Percentiles rank a stretch among this genome's conserved stretches.
Conservation (phyloP, 441 rosid genomes). For the Brassica balearica region DNA sequence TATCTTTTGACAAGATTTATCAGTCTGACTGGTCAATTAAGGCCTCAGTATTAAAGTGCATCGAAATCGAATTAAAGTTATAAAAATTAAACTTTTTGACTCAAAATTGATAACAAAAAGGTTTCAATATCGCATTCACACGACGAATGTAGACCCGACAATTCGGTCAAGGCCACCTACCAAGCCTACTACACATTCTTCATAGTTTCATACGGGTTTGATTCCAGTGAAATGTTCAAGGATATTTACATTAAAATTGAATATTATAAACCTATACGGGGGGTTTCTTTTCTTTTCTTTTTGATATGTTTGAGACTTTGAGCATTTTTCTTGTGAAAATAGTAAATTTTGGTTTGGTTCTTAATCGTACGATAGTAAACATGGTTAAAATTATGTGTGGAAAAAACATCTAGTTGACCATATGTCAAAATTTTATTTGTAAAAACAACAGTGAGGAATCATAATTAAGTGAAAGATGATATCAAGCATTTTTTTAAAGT, state of each 20-base stretch:
- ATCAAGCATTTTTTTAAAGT: too few species aligned
- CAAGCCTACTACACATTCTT: constrained; percentile 4
- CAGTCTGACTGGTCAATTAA: constrained; percentile 16
- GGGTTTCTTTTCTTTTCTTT: too few species aligned
- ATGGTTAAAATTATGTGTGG: too few species aligned
- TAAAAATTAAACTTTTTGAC: background rate
- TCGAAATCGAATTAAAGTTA: background rate
- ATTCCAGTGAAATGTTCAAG: background rate
- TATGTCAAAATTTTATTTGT: too few species aligned
- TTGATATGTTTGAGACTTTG: too few species aligned
- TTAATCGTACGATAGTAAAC: too few species aligned
- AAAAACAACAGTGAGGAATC: too few species aligned
- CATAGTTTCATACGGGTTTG: background rate
- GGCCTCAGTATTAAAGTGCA: constrained; percentile 13
- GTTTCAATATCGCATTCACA: constrained; percentile 26
- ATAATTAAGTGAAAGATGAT: too few species aligned
- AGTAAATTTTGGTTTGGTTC: too few species aligned
- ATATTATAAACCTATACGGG: background rate
- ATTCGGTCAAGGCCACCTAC: constrained; percentile 17
- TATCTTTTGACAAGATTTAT: background rate
- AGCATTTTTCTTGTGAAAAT: too few species aligned
- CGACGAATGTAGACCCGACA: constrained; percentile 1
- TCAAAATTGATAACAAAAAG: background rate
- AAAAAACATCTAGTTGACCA: too few species aligned
- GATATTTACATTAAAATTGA: background rate